A percentile compares a stretch with the other conserved stretches of the same genome.
These are phyloP conservation scores for Beauveria sp. DNA, from an alignment of 2,329 filamentous ascomycete genomes.

Conservation along the genomic window DNA sequence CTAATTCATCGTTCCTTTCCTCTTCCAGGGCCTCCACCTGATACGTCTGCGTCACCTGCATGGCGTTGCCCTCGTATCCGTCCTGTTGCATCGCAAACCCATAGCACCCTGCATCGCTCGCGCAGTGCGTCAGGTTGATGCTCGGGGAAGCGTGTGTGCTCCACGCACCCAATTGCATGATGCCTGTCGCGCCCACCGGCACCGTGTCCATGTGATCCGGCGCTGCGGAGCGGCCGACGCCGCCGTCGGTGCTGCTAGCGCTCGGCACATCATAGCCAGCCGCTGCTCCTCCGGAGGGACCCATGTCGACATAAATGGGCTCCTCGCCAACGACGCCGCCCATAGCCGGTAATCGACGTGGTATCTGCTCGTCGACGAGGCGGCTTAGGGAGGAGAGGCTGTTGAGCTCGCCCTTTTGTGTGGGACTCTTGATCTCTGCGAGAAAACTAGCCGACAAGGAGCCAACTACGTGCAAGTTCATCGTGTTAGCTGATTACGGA, in stretches of 20 bases:
- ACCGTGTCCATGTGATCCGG: no score
- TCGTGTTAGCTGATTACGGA: neutral
- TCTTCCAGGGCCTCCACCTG: neutral
- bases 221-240: no score
- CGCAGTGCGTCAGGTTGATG: no score
- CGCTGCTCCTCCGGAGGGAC: neutral
- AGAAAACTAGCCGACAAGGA: conserved; percentile 55
- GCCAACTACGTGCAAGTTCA: conserved; percentile 43
- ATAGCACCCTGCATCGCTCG: no score
- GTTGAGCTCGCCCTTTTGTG: neutral
- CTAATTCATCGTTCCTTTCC: neutral
- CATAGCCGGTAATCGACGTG: neutral
- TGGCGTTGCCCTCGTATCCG: no score
- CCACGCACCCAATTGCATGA: no score
- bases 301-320: no score
- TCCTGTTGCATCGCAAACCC: no score
- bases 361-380: neutral
- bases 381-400: neutral
- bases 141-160: no score
- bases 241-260: no score
- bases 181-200: no score
- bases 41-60: no score
- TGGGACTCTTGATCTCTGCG: conserved; percentile 46
- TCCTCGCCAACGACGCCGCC: neutral
- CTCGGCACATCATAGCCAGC: neutral